Evolutionary conservation across 352 stramenopile genomes (phyloP).

Genomic region (Globisporangium barbulae): DNA sequence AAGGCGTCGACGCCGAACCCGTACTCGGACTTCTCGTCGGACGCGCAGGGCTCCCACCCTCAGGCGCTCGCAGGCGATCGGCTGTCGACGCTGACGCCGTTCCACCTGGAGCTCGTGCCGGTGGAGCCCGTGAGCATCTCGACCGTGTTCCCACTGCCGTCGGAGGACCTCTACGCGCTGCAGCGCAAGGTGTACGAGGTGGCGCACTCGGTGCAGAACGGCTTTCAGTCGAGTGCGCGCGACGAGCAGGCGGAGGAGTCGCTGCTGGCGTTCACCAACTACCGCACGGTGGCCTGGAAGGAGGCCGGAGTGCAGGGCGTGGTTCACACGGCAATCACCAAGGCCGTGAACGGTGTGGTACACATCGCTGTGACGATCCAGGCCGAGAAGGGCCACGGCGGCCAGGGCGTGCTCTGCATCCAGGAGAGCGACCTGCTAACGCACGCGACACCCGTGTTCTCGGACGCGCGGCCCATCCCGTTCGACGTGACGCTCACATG

Average conservation of each 20-base stretch:
- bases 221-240: slow-evolving; percentile 37
- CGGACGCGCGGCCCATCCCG: slow-evolving; percentile 28
- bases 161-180: slow-evolving; percentile 42
- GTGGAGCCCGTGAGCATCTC: slow-evolving; percentile 47
- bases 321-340: slow-evolving; percentile 39
- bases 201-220: slow-evolving; percentile 41
- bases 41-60: slow-evolving; percentile 12
- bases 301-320: slow-evolving; percentile 34
- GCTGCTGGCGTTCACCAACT: slow-evolving; percentile 46
- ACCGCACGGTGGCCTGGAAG: slow-evolving; percentile 37
- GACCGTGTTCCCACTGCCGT: slow-evolving; percentile 48
- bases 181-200: slow-evolving; percentile 56
- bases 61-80: slow-evolving; percentile 13
- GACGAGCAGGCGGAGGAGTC: slow-evolving; percentile 37
- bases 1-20: slow-evolving; percentile 13
- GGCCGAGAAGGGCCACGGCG: slow-evolving; percentile 33
- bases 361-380: slow-evolving; percentile 49
- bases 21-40: slow-evolving; percentile 21
- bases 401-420: slow-evolving; percentile 46
- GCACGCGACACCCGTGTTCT: slow-evolving; percentile 26
- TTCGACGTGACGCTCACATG: slow-evolving; percentile 54
- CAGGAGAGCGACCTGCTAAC: slow-evolving; percentile 33
- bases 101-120: slow-evolving; percentile 30
- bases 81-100: slow-evolving; percentile 13
- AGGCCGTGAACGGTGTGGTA: slow-evolving; percentile 43